Base-by-base conservation (phyloP, 2,329 filamentous ascomycete genomes). In the Pseudogymnoascus pannorum region DNA sequence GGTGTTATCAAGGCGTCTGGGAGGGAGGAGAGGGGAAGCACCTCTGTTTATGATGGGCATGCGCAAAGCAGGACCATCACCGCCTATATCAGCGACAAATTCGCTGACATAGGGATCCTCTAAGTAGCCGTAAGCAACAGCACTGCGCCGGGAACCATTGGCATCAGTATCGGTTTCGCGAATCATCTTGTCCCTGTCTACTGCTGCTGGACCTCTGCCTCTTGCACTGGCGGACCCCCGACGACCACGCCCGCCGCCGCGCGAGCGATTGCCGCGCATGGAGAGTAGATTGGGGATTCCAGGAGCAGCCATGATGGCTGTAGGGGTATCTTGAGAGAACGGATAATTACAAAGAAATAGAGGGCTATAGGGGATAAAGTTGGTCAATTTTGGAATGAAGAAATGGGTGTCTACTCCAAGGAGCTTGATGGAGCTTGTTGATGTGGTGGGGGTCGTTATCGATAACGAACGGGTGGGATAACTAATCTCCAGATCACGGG, bases 41-140 rank as follows among this genome's bases (percentile, higher is more conserved):
- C 93, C 93, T 84, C 93, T 81, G 72, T 99, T 97, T 70, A 99
- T 96, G 64, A 99, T 90, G 59, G 94, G 94, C 65, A 95, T 81
- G 62, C 93, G 81, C 66, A 89, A 82, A 11, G 84, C 77, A 1
- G 78, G 69, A 14, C 79, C 76, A 63, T 78, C 79, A 51, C 74
- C 75, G 12, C 68, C 60, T 48, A 60, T 64, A 64, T 67, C 71
- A 61, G 81, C 77, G 2, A 88, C 86, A 72, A 97, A 91, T 60
- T 80, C 80, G 60, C 77, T 77, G 2, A 92, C 91, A 75, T 88
- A 97, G 0, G 83, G 83, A 71, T 99, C 94, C 2, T 89, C 76
- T 1, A 99, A 78, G 72, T 97, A 97, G 31, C 91, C 92, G 58
- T 91, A 72, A 61, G 88, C 83, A 14, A 97, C 91, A 11, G 93